Percentiles rank a stretch among this genome's conserved stretches.
Conservation (phyloP, 352 stramenopile species). For the Phytophthora hybrid region DNA sequence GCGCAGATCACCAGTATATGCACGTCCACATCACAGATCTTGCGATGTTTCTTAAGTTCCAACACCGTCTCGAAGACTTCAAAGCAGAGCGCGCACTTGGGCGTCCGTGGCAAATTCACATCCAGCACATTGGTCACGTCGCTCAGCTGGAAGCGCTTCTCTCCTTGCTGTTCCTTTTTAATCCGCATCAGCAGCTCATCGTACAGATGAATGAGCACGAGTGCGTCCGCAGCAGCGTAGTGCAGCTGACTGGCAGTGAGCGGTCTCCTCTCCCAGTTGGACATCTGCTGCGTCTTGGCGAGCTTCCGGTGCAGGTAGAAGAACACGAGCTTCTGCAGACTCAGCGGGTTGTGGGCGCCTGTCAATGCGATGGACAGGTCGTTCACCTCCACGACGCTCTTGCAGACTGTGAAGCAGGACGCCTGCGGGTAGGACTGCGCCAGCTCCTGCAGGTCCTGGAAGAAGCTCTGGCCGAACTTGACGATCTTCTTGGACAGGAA, state of each 20-base stretch:
- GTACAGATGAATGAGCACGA: slow-evolving; percentile 79
- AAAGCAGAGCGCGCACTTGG: slow-evolving; percentile 71
- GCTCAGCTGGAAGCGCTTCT: slow-evolving; percentile 52
- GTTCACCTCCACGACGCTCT: slow-evolving; percentile 79
- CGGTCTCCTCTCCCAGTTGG: slow-evolving; percentile 79
- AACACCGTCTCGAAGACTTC: slow-evolving; percentile 42
- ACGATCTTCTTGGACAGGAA: slow-evolving; percentile 74
- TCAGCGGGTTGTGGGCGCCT: slow-evolving; percentile 64
- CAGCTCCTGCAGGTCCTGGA: slow-evolving; percentile 71
- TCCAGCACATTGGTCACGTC: slow-evolving; percentile 69
- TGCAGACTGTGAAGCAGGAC: slow-evolving; percentile 74
- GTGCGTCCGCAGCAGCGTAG: slow-evolving; percentile 76
- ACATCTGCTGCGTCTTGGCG: slow-evolving; percentile 82
- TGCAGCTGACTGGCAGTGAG: slow-evolving; percentile 64
- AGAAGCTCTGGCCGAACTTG: slow-evolving; percentile 77
- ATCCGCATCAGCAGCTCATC: slow-evolving; percentile 61
- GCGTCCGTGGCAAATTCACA: slow-evolving; percentile 49
- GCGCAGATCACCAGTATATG: slow-evolving; percentile 52
- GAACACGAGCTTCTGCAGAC: slow-evolving; percentile 81
- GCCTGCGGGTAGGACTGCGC: slow-evolving; percentile 66
- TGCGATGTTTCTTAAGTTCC: slow-evolving; percentile 58
- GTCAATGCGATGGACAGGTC: slow-evolving; percentile 66
- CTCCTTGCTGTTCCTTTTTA: slow-evolving; percentile 7
- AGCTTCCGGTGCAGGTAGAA: slow-evolving; percentile 76
- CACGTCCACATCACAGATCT: slow-evolving; percentile 49